Evolutionary conservation across 2,329 filamentous ascomycete genomes (phyloP).

Genomic region (Juglanconis sp.): DNA sequence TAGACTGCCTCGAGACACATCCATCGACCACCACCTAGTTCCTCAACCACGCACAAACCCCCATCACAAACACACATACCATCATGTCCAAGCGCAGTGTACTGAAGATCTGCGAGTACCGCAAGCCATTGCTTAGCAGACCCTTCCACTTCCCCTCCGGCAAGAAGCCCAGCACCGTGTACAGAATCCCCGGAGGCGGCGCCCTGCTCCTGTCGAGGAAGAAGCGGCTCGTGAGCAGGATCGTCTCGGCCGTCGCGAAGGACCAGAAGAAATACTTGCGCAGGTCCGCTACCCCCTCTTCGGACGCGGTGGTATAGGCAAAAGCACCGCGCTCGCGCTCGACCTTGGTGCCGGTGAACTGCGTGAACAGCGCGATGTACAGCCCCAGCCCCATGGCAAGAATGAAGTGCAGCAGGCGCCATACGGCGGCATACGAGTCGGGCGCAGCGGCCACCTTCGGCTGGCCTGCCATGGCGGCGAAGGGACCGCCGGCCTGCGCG

Average conservation of each 20-base stretch:
- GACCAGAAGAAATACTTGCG: slow-evolving; percentile 67
- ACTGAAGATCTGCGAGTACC: slow-evolving; percentile 68
- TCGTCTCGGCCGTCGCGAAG: slow-evolving; percentile 74
- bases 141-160: slow-evolving; percentile 57
- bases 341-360: slow-evolving; percentile 64
- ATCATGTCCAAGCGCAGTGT: slow-evolving; percentile 72
- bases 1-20: too few relatives aligned
- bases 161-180: slow-evolving; percentile 61
- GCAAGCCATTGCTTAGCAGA: slow-evolving; percentile 47
- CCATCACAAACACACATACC: slow-evolving; percentile 73
- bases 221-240: slow-evolving; percentile 68
- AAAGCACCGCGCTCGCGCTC: slow-evolving; percentile 49
- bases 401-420: slow-evolving; percentile 71
- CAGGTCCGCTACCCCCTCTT: slow-evolving; percentile 22
- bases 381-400: slow-evolving; percentile 68
- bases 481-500: slow-evolving; percentile 23
- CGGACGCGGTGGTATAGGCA: slow-evolving; percentile 26
- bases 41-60: slow-evolving; percentile 49
- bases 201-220: slow-evolving; percentile 62
- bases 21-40: neutral
- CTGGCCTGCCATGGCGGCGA: slow-evolving; percentile 38
- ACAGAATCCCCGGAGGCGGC: slow-evolving; percentile 60
- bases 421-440: slow-evolving; percentile 49
- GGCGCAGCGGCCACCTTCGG: slow-evolving; percentile 32
- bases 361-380: slow-evolving; percentile 66